These are phyloP conservation scores for Pseudogymnoascus verrucosus DNA, from an alignment of 2,329 filamentous ascomycete species.

Conservation along the genomic window DNA sequence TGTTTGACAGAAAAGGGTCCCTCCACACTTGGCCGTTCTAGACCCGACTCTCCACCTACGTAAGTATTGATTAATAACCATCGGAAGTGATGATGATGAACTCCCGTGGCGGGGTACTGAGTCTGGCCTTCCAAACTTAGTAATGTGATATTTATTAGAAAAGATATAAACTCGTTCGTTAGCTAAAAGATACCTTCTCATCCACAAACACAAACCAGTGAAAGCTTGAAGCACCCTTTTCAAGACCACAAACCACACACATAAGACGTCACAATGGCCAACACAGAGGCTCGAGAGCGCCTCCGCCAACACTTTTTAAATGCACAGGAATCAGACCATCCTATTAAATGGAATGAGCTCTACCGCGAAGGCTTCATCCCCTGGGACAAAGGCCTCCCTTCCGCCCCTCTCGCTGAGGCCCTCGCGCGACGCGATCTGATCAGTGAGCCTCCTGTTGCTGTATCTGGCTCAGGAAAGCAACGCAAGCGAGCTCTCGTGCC, in stretches of 20 bases:
- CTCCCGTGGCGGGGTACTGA: background rate
- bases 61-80: conserved; percentile 4
- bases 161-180: background rate
- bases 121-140: background rate
- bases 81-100: background rate
- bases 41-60: conserved; percentile 1
- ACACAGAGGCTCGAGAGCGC: conserved; percentile 17
- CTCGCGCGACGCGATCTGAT: conserved; percentile 41
- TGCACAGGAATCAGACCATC: conserved; percentile 17
- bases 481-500: conserved; percentile 60
- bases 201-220: background rate
- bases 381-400: conserved; percentile 50
- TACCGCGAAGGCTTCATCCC: conserved; percentile 40
- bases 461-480: conserved; percentile 14
- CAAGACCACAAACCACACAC: background rate
- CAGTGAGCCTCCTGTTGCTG: conserved; percentile 18
- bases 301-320: conserved; percentile 22
- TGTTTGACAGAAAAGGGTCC: background rate
- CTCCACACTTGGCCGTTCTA: background rate
- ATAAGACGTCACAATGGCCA: conserved; percentile 3
- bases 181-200: background rate
- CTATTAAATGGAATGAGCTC: conserved; percentile 38
- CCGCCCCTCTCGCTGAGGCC: conserved; percentile 45
- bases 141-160: conserved; percentile 4
- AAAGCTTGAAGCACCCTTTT: background rate